Percentiles rank a stretch among this genome's conserved stretches.
Evolutionary conservation across 257 asterid genomes (phyloP).

Genomic region (Przewalskia tangutica): DNA sequence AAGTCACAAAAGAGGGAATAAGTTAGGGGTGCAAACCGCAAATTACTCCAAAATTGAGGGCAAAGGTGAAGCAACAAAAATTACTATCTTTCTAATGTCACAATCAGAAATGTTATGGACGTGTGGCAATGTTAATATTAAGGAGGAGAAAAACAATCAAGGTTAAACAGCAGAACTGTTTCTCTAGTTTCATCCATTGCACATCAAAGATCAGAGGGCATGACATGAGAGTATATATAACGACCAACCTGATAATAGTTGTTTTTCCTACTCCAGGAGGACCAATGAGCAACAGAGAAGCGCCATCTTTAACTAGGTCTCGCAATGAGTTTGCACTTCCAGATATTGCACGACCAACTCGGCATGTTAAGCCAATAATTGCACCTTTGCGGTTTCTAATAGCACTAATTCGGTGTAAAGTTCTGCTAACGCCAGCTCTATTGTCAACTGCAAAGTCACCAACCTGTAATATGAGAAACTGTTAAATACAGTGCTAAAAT

Average conservation of each 20-base stretch:
- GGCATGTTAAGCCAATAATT: conserved; percentile 87
- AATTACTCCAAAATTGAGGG: neutral
- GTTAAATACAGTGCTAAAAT: conserved; percentile 1
- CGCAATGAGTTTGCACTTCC: conserved; percentile 84
- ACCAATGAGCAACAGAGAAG: conserved; percentile 78
- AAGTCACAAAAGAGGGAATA: too few species aligned
- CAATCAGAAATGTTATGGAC: neutral
- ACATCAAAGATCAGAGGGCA: neutral
- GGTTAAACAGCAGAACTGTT: neutral
- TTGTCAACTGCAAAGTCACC: conserved; percentile 95
- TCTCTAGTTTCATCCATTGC: neutral
- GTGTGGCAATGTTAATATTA: neutral
- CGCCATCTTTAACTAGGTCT: conserved; percentile 71
- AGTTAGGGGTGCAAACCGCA: too few species aligned
- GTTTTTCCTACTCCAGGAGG: conserved; percentile 99
- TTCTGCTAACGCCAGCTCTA: conserved; percentile 94
- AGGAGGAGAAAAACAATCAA: neutral
- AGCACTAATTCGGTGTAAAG: conserved; percentile 88
- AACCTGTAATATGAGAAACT: conserved; percentile 37
- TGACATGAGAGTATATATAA: neutral
- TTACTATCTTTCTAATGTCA: neutral
- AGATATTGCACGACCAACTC: conserved; percentile 86
- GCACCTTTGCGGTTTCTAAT: conserved; percentile 79
- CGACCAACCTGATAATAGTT: conserved; percentile 73
- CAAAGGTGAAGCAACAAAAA: neutral